phyloP scores from a whole-genome alignment of 352 stramenopile genomes.

The Phytophthora parvispora region DNA sequence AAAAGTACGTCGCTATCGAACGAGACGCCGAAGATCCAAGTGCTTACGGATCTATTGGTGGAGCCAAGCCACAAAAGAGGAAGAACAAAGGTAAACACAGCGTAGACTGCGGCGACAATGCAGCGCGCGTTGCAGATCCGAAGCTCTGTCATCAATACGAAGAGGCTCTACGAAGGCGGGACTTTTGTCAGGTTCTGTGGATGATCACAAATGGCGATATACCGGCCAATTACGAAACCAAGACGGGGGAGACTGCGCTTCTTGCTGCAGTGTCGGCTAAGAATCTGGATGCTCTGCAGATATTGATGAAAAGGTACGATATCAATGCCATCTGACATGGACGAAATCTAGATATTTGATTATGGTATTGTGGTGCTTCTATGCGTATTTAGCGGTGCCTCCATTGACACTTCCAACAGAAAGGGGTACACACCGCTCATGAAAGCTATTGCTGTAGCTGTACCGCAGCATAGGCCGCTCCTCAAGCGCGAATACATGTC shows the following conservation, averaged over 20 bases:
- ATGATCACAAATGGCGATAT: conserved; percentile 74
- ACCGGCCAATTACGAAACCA: conserved; percentile 57
- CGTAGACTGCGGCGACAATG: no score
- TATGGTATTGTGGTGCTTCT: neutral
- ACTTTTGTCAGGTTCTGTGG: conserved; percentile 76
- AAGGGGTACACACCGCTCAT: conserved; percentile 81
- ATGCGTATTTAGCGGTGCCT: conserved; percentile 48
- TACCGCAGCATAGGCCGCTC: conserved; percentile 15
- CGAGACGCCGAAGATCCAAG: conserved; percentile 2
- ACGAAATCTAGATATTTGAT: neutral
- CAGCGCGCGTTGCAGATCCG: neutral
- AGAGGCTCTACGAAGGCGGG: conserved; percentile 59
- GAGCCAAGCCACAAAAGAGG: conserved; percentile 1
- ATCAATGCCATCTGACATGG: neutral
- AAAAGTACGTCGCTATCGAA: conserved; percentile 22
- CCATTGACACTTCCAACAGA: conserved; percentile 59
- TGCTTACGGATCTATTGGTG: conserved; percentile 3
- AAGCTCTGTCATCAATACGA: conserved; percentile 52
- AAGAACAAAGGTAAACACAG: no score
- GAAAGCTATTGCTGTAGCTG: conserved; percentile 71
- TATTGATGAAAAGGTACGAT: conserved; percentile 59
- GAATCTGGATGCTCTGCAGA: conserved; percentile 43
- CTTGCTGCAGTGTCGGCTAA: conserved; percentile 66
- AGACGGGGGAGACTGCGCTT: conserved; percentile 65
- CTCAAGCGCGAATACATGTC: neutral